Evolutionary conservation across 169 alveolate genomes (phyloP).

Genomic region (Plasmodium vinckei): DNA sequence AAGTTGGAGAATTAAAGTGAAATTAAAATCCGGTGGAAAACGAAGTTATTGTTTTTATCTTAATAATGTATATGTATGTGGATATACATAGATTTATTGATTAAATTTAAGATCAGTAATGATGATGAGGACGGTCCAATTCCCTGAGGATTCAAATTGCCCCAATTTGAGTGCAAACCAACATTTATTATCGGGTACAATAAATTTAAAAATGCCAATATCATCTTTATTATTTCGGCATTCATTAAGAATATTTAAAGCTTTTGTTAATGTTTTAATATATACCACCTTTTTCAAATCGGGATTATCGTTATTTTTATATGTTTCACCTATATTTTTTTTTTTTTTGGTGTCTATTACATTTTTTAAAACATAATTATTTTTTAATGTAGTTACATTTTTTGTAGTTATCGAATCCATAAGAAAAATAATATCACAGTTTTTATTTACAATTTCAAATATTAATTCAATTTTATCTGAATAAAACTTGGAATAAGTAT

Average conservation of each 20-base stretch:
- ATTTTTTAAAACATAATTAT: conserved; percentile 63
- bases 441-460: conserved; percentile 31
- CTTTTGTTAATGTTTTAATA: conserved; percentile 67
- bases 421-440: conserved; percentile 54
- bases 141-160: conserved; percentile 73
- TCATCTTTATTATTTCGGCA: conserved; percentile 76
- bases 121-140: conserved; percentile 63
- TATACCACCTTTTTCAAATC: conserved; percentile 48
- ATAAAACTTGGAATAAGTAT: conserved; percentile 60
- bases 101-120: conserved; percentile 51
- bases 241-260: conserved; percentile 66
- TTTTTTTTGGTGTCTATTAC: conserved; percentile 27
- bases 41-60: too few relatives aligned
- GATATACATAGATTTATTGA: background rate
- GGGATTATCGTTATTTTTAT: background rate
- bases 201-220: conserved; percentile 65
- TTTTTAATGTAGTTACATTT: conserved; percentile 57
- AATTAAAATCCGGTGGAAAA: too few relatives aligned
- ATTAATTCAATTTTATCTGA: conserved; percentile 50
- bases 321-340: background rate
- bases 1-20: too few relatives aligned
- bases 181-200: conserved; percentile 59
- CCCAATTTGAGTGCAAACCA: conserved; percentile 74
- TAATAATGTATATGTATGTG: background rate
- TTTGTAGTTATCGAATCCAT: conserved; percentile 57